Base-by-base conservation (phyloP, 768 basidiomycete genomes). In the Russula vinacea region DNA sequence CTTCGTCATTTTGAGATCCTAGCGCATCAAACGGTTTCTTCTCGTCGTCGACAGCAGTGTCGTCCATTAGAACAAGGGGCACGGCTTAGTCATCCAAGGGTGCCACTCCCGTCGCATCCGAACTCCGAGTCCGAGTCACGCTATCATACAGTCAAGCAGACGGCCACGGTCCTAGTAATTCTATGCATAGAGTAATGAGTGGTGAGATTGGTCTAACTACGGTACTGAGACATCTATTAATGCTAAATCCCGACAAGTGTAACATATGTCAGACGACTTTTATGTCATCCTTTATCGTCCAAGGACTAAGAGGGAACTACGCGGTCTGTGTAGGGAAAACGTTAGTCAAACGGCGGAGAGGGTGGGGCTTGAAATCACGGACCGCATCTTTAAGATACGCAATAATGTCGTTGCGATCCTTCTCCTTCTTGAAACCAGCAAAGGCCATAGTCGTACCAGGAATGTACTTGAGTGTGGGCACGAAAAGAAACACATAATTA, bases 401-500 rank as follows among this genome's bases (percentile, higher is more conserved):
- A 72, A 98, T 83, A 72, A 98, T 87, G 79, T 98, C 95, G 74
- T 86, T 90, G 79, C 95, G 88, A 76, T 98, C 95, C 83, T 94
- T 93, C 11, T 92, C 92, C 85, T 98, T 98, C 88, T 98, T 98
- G 75, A 98, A 79, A 72, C 96, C 96, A 69, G 94, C 94, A 71
- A 97, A 98, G 62, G 94, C 95, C 95, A 98, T 98, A 81, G 96
- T 97, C 56, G 95, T 97, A 54, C 95, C 94, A 44, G 92, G 92
- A 69, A 95, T 95, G 80, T 94, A 94, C 90, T 47, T 92, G 64
- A 6, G 49, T 0, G 33, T 24, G 42, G 13, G 24, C 11, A 26
- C 9, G n/a, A 22, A 19, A 45, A 11, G 13, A 47, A 47, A 47
- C 22, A 22, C 22, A 8, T 39, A n/a, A 57, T 29, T 37, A 62